A percentile compares a stretch with the other conserved stretches of the same genome.
phyloP scores from a whole-genome alignment of 805 yeast genomes.

The Sugiyamaella qingdaonensis region DNA sequence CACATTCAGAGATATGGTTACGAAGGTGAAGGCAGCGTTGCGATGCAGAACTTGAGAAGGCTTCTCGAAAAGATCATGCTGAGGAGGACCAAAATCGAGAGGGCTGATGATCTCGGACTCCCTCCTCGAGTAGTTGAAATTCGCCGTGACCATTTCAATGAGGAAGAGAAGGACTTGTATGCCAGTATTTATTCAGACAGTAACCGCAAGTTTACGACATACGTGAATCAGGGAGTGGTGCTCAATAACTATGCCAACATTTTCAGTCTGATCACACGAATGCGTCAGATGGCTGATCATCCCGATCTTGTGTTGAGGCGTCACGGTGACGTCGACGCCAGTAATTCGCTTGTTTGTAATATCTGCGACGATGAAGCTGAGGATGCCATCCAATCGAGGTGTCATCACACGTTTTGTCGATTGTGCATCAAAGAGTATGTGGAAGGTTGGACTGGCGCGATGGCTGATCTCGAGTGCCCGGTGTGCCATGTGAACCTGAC shows the following conservation, averaged over 20 bases:
- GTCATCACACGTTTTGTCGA: conserved; percentile 92
- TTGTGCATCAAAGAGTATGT: conserved; percentile 87
- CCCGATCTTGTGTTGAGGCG: conserved; percentile 90
- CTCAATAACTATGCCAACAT: conserved; percentile 95
- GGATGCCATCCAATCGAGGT: conserved; percentile 90
- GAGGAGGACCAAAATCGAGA: conserved; percentile 89
- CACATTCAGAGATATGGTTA: conserved; percentile 85
- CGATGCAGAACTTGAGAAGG: conserved; percentile 72
- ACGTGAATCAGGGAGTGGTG: conserved; percentile 94
- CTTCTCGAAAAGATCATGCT: conserved; percentile 79
- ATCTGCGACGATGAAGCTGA: conserved; percentile 97
- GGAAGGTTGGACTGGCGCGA: conserved; percentile 63
- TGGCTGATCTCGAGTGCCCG: conserved; percentile 70
- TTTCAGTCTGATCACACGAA: conserved; percentile 90
- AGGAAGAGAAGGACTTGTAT: conserved; percentile 91
- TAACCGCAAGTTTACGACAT: conserved; percentile 81
- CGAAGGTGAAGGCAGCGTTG: conserved; percentile 69
- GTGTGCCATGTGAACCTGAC: conserved; percentile 93
- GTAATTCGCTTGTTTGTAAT: conserved; percentile 72
- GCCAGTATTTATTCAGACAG: conserved; percentile 83
- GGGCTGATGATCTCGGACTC: conserved; percentile 95
- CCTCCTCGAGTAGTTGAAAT: conserved; percentile 95
- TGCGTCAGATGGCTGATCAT: conserved; percentile 98
- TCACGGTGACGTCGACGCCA: conserved; percentile 42
- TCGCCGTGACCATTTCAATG: conserved; percentile 82